Evolutionary conservation across 257 asterid genomes (phyloP).

Genomic region (Datura wrightii): DNA sequence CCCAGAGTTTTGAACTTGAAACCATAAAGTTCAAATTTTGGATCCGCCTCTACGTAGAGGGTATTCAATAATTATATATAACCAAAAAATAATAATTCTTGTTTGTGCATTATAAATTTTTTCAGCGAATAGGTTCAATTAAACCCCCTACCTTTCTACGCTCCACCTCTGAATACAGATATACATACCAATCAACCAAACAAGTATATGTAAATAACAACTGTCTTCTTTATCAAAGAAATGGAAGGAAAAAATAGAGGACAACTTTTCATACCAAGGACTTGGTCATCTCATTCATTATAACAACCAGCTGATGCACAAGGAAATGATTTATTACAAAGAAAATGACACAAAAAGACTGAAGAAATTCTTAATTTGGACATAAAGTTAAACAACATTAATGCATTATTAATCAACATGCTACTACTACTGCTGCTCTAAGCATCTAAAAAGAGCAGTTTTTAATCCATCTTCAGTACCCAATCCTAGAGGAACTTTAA

Average conservation of each 20-base stretch:
- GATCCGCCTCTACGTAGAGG: too few species aligned
- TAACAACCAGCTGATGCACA: background rate
- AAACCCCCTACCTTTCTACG: too few species aligned
- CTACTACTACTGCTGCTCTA: constrained; percentile 33
- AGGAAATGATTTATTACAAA: background rate
- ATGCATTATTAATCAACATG: background rate
- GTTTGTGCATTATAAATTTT: too few species aligned
- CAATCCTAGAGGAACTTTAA: constrained; percentile 52
- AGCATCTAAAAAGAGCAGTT: constrained; percentile 53
- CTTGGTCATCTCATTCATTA: background rate
- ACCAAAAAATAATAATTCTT: too few species aligned
- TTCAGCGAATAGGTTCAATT: too few species aligned
- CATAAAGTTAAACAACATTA: background rate
- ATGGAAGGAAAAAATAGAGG: too few species aligned
- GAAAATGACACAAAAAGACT: background rate
- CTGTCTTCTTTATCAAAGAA: too few species aligned
- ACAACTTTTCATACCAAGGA: background rate
- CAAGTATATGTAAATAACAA: too few species aligned
- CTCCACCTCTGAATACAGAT: too few species aligned
- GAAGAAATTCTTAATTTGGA: background rate
- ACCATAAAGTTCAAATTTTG: background rate
- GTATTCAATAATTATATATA: too few species aligned
- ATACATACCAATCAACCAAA: too few species aligned
- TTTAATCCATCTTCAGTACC: constrained; percentile 48
- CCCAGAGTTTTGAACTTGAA: background rate